These are phyloP conservation scores for Syzygium oleosum DNA, from an alignment of 345 rosid species.

Conservation along the genomic window DNA sequence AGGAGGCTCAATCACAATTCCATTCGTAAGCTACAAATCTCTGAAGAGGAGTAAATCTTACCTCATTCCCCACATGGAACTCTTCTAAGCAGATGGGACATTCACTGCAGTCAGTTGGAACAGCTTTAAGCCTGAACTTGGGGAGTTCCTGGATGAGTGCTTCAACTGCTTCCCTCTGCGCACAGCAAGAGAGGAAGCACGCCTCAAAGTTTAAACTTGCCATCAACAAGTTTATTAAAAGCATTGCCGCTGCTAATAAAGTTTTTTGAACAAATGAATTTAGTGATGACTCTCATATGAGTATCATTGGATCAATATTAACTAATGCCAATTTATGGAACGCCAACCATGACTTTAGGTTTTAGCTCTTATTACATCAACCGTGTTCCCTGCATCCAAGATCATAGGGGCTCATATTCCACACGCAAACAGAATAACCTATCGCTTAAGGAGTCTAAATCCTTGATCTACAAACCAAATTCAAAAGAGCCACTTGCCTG, in stretches of 20 bases:
- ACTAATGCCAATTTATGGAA: neutral
- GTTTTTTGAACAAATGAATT: neutral
- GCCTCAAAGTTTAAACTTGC: neutral
- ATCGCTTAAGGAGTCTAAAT: neutral
- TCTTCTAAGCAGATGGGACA: slow-evolving; percentile 98
- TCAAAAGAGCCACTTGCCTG: slow-evolving; percentile 37
- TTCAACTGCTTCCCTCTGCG: slow-evolving; percentile 91
- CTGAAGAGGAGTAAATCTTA: slow-evolving; percentile 6
- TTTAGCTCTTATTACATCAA: neutral
- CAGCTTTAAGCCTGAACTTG: slow-evolving; percentile 89
- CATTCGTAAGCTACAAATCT: neutral
- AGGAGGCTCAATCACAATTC: neutral
- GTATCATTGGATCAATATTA: neutral
- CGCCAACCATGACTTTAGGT: neutral
- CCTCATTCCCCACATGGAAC: slow-evolving; percentile 89
- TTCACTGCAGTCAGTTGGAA: slow-evolving; percentile 96
- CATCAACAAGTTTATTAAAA: neutral
- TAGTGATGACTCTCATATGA: neutral
- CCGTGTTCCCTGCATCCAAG: neutral
- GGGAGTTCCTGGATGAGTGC: slow-evolving; percentile 98
- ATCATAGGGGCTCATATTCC: neutral
- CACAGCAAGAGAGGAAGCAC: neutral
- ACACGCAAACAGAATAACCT: neutral
- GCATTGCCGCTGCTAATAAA: neutral
- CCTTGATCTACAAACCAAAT: neutral